Percentiles rank a stretch among this genome's conserved stretches.
Conservation (phyloP, 2,329 filamentous ascomycete species). For the Clarireedia paspali region DNA sequence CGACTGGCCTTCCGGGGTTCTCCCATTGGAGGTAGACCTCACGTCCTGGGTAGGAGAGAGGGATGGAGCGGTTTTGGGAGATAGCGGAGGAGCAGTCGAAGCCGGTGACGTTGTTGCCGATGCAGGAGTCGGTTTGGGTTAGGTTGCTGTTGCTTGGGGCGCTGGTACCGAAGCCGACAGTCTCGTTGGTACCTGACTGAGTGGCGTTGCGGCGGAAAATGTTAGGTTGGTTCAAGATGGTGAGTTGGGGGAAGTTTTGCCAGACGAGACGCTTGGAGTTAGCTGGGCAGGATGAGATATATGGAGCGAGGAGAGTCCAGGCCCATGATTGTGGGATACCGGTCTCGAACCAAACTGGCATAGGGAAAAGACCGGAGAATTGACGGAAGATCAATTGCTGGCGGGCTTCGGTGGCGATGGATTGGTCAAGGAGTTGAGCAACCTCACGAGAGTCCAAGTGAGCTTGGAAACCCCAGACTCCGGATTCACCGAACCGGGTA, state of each 20-base stretch:
- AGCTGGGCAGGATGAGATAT: constrained; percentile 68
- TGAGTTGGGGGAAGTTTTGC: constrained; percentile 74
- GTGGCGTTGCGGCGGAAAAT: constrained; percentile 58
- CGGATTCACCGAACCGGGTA: constrained; percentile 73
- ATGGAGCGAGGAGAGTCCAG: constrained; percentile 74
- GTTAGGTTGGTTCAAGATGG: constrained; percentile 71
- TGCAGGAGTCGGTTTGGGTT: constrained; percentile 43
- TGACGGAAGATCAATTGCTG: constrained; percentile 83
- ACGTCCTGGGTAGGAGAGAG: constrained; percentile 67
- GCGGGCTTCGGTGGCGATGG: constrained; percentile 70
- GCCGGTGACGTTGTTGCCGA: constrained; percentile 45
- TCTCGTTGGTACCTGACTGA: constrained; percentile 54
- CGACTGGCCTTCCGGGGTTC: constrained; percentile 55
- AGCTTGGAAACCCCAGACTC: constrained; percentile 73
- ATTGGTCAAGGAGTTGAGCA: constrained; percentile 64
- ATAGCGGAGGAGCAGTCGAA: constrained; percentile 58
- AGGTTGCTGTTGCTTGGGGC: constrained; percentile 27
- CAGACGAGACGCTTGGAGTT: constrained; percentile 69
- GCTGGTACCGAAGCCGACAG: constrained; percentile 44
- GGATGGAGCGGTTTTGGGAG: constrained; percentile 58
- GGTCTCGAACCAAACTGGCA: constrained; percentile 75
- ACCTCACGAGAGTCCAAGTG: constrained; percentile 72
- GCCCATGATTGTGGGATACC: constrained; percentile 79
- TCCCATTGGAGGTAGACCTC: constrained; percentile 69
- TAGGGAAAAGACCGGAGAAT: constrained; percentile 70